Percentiles rank a stretch among this genome's conserved stretches.
Conservation (phyloP, 2,329 filamentous ascomycete species). For the Fusarium gaditjirri region DNA sequence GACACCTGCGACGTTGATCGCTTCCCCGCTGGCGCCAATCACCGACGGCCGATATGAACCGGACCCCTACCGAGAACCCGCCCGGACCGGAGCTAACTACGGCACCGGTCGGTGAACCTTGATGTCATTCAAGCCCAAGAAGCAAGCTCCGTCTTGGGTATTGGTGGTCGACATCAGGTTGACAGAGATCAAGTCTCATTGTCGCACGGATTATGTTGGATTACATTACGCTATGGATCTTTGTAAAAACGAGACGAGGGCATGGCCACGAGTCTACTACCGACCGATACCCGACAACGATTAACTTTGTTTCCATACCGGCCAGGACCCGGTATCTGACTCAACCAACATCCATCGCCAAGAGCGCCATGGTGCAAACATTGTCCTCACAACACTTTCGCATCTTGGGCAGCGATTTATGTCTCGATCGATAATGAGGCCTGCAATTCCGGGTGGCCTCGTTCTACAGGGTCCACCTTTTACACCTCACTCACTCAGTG, state of each 20-base stretch:
- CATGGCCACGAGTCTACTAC: background rate
- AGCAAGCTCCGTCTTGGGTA: conserved; percentile 3
- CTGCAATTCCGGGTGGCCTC: background rate
- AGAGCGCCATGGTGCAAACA: background rate
- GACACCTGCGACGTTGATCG: conserved; percentile 13
- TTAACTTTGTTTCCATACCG: background rate
- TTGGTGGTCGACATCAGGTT: background rate
- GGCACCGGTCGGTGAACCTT: conserved; percentile 21
- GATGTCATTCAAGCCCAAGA: conserved; percentile 10
- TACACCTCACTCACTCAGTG: background rate
- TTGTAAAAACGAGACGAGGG: background rate
- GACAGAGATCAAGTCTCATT: background rate
- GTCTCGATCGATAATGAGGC: background rate
- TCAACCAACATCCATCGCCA: background rate
- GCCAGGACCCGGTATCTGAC: background rate
- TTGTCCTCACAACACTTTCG: background rate
- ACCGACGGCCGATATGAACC: conserved; percentile 29
- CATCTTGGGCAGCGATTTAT: background rate
- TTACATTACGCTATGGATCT: background rate
- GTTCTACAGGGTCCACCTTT: background rate
- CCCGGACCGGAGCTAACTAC: conserved; percentile 30
- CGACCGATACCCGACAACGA: background rate
- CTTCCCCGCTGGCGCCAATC: conserved; percentile 16
- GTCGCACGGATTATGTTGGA: background rate
- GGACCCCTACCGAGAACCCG: conserved; percentile 9